Conservation (phyloP, 2,329 filamentous ascomycete species). For the Neocatenulostroma microsporum region DNA sequence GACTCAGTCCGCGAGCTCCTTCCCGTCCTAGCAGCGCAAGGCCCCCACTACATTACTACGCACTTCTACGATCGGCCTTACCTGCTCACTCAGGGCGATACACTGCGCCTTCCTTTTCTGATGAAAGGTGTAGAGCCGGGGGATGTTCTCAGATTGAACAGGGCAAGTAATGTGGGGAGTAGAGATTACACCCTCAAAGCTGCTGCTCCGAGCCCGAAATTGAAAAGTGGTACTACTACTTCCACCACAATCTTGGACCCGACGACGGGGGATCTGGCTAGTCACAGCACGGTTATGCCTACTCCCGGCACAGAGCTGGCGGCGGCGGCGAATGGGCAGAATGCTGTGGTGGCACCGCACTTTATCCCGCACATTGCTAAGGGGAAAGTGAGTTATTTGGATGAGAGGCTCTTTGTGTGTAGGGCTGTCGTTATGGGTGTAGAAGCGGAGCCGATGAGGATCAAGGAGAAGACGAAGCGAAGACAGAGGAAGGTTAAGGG, state of each 20-base stretch:
- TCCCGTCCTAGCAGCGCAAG: conserved; percentile 64
- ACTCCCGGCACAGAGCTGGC: conserved; percentile 22
- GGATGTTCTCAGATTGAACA: conserved; percentile 79
- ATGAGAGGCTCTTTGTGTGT: conserved; percentile 77
- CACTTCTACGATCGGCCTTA: conserved; percentile 75
- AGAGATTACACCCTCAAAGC: conserved; percentile 81
- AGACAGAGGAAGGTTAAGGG: conserved; percentile 59
- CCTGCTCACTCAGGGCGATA: conserved; percentile 58
- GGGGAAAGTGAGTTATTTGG: conserved; percentile 51
- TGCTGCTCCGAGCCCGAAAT: conserved; percentile 48
- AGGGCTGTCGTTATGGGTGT: conserved; percentile 75
- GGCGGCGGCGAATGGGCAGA: conserved; percentile 20
- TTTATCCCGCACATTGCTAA: conserved; percentile 35
- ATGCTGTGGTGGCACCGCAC: conserved; percentile 22
- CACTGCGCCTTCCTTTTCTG: conserved; percentile 42
- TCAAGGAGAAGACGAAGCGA: conserved; percentile 56
- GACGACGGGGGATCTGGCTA: conserved; percentile 19
- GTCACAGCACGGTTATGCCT: conserved; percentile 20
- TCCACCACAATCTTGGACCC: conserved; percentile 20
- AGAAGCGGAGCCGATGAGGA: conserved; percentile 58
- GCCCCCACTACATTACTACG: conserved; percentile 67
- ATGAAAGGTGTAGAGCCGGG: conserved; percentile 55
- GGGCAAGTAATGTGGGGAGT: conserved; percentile 72
- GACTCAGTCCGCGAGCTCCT: conserved; percentile 55
- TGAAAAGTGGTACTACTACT: conserved; percentile 22